These are phyloP conservation scores for Starmerella floricola DNA, from an alignment of 805 yeast species.

Conservation along the genomic window DNA sequence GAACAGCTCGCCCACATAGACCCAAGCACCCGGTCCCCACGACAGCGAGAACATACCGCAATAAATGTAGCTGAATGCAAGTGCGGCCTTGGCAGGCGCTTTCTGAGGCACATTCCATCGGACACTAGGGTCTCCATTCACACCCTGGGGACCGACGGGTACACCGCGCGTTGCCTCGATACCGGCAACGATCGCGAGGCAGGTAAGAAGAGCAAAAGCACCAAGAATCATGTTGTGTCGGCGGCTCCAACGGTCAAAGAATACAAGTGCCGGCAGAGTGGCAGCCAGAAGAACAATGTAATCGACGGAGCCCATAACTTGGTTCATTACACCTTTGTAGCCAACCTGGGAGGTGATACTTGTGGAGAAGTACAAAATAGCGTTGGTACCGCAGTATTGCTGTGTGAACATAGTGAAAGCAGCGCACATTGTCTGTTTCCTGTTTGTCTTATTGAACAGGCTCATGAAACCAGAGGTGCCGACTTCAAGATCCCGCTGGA, in stretches of 20 bases:
- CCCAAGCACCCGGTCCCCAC: constrained; percentile 81
- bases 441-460: constrained; percentile 26
- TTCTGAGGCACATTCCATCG: constrained; percentile 52
- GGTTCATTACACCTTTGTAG: constrained; percentile 49
- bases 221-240: constrained; percentile 57
- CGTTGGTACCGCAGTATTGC: constrained; percentile 83
- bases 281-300: constrained; percentile 63
- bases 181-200: constrained; percentile 21
- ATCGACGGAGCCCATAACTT: constrained; percentile 45
- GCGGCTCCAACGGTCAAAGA: constrained; percentile 73
- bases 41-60: constrained; percentile 68
- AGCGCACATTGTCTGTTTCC: constrained; percentile 50
- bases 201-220: constrained; percentile 55
- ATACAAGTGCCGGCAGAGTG: constrained; percentile 70
- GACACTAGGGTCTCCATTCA: constrained; percentile 19
- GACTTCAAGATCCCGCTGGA: constrained; percentile 29
- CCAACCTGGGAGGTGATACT: constrained; percentile 46
- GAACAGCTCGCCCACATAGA: constrained; percentile 47
- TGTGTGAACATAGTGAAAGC: constrained; percentile 63
- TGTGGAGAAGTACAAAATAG: constrained; percentile 81
- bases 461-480: constrained; percentile 38
- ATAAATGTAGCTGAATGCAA: constrained; percentile 46
- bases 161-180: constrained; percentile 19
- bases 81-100: constrained; percentile 36
- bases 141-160: constrained; percentile 18